Conservation (phyloP, 768 basidiomycete genomes). For the Amanita phalloides region DNA sequence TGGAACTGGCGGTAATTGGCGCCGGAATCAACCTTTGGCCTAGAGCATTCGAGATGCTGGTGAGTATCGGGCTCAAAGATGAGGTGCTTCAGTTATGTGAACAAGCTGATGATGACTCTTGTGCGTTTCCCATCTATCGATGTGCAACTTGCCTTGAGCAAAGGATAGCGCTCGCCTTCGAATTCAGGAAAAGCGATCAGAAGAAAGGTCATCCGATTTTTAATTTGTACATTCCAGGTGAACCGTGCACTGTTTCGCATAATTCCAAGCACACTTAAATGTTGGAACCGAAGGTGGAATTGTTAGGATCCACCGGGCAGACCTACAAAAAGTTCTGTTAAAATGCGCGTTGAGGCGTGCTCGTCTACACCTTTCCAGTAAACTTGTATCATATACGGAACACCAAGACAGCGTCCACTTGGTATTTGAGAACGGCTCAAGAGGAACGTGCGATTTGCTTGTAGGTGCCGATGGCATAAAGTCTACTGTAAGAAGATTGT, state of each 20-base stretch:
- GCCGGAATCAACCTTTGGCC: slow-evolving; percentile 50
- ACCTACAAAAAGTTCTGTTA: slow-evolving; percentile 53
- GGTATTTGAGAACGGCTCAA: slow-evolving; percentile 16
- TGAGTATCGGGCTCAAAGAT: slow-evolving; percentile 34
- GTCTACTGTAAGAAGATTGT: slow-evolving; percentile 11
- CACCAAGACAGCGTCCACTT: slow-evolving; percentile 11
- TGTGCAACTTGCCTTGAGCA: neutral
- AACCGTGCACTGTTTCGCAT: slow-evolving; percentile 7
- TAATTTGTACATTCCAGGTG: slow-evolving; percentile 47
- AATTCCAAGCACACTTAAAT: neutral
- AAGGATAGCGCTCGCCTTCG: slow-evolving; percentile 35
- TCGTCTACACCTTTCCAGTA: slow-evolving; percentile 42
- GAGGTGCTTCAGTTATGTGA: slow-evolving; percentile 24
- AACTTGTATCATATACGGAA: slow-evolving; percentile 46
- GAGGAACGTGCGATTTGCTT: slow-evolving; percentile 21
- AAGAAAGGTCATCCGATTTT: slow-evolving; percentile 41
- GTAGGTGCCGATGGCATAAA: slow-evolving; percentile 31
- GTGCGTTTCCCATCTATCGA: neutral
- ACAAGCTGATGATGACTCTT: neutral
- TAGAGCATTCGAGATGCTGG: slow-evolving; percentile 18
- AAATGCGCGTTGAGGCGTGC: slow-evolving; percentile 33
- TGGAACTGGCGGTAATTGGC: slow-evolving; percentile 41
- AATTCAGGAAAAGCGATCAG: slow-evolving; percentile 54
- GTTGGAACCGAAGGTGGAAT: slow-evolving; percentile 28
- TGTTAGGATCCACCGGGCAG: slow-evolving; percentile 51